Percentiles rank a stretch among this genome's conserved stretches.
phyloP scores from a whole-genome alignment of 2,329 filamentous ascomycete genomes.

The Colletotrichum tamarilloi region DNA sequence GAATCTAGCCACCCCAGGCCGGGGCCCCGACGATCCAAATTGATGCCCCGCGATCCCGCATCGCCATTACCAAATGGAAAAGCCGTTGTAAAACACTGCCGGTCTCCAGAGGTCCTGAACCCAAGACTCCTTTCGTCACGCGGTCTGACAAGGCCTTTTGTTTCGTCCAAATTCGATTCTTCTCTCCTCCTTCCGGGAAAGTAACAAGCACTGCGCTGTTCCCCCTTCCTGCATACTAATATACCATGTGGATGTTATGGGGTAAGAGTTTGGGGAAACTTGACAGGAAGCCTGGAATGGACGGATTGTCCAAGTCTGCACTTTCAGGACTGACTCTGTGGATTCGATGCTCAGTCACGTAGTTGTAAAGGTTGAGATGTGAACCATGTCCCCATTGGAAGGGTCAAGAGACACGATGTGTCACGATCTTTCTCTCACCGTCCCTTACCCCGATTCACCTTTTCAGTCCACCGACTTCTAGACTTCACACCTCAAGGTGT shows the following conservation, averaged over 20 bases:
- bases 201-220: conserved; percentile 2
- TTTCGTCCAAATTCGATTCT: conserved; percentile 24
- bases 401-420: not conserved
- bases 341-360: not conserved
- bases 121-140: conserved; percentile 13
- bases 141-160: conserved; percentile 26
- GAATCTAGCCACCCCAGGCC: conserved; percentile 1
- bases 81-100: conserved; percentile 33
- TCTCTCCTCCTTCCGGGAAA: not conserved
- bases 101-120: conserved; percentile 12
- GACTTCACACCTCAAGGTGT: conserved; percentile 3
- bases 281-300: not conserved
- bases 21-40: conserved; percentile 24
- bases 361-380: not conserved
- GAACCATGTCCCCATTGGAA: not conserved
- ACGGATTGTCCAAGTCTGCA: not conserved
- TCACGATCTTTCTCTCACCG: conserved; percentile 21
- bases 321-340: not conserved
- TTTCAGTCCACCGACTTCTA: conserved; percentile 9
- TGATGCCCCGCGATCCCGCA: conserved; percentile 24
- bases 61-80: conserved; percentile 35
- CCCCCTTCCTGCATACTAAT: conserved; percentile 23
- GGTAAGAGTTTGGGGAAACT: not conserved
- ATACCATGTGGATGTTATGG: conserved; percentile 1
- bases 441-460: conserved; percentile 13